A percentile compares a stretch with the other conserved stretches of the same genome.
phyloP scores from a whole-genome alignment of 306 rosid genomes.

The Inga oerstediana region DNA sequence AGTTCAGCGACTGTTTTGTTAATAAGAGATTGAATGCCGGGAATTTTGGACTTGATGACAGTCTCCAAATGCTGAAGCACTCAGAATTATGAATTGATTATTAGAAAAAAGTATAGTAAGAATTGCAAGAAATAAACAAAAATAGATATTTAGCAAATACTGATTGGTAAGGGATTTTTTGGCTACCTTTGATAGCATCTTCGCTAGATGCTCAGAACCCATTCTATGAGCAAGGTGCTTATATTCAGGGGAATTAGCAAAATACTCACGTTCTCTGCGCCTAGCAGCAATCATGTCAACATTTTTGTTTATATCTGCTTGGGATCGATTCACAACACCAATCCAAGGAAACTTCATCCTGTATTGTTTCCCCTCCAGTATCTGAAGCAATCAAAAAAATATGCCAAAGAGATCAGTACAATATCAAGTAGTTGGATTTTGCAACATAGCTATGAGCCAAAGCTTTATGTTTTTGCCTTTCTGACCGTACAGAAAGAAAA shows the following conservation, averaged over 20 bases:
- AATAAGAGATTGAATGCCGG: conserved; percentile 90
- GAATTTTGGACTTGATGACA: conserved; percentile 96
- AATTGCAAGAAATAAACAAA: background rate
- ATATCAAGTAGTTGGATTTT: conserved; percentile 6
- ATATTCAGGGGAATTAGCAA: conserved; percentile 80
- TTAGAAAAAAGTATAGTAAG: background rate
- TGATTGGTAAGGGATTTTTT: background rate
- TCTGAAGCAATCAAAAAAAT: conserved; percentile 47
- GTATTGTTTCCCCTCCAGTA: conserved; percentile 80
- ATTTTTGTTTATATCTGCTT: conserved; percentile 88
- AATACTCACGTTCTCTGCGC: conserved; percentile 87
- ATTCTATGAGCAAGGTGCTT: conserved; percentile 85
- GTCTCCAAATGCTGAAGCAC: conserved; percentile 85
- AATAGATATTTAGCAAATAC: background rate
- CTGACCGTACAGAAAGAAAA: background rate
- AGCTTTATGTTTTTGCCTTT: background rate
- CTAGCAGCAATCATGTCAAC: conserved; percentile 99
- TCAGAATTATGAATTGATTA: conserved; percentile 26
- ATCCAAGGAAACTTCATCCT: conserved; percentile 90
- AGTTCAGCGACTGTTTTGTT: conserved; percentile 80
- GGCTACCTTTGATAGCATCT: conserved; percentile 86
- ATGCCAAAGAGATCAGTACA: background rate
- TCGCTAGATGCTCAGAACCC: conserved; percentile 98
- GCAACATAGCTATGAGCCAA: background rate
- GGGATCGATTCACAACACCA: conserved; percentile 95